Evolutionary conservation across 2,329 filamentous ascomycete species (phyloP), one percentile per base, ranked within the genome.

Genomic region (Tolypocladium nubicola): DNA sequence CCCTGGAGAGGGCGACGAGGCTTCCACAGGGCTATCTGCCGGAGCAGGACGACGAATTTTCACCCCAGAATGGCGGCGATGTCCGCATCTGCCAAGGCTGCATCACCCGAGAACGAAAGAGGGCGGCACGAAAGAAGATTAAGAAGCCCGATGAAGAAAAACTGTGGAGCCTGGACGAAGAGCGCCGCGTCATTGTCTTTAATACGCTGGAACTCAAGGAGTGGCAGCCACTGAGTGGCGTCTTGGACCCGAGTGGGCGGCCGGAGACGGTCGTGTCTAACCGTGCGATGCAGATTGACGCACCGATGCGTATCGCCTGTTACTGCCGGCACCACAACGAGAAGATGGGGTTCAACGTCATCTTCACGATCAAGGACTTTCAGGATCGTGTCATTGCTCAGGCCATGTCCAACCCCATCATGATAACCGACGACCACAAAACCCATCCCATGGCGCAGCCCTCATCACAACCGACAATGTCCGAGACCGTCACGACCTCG

Each of bases 341-440:
- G 73, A 97, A 97, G 75, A 78, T 87, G 63, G 93, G 93, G 1
- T 99, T 97, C 73, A 79, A 82, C 61, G 91, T 97, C 65, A 96
- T 99, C 61, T 96, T 97, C 72, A 97, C 93, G 1, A 80, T 99
- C 66, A 96, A 92, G 68, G 90, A 97, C 71, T 83, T 83, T 67
- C 76, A 84, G 61, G 88, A 86, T 64, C 84, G 85, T 50, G 76
- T 96, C 38, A 76, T 97, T 49, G 89, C 90, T 8, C 93, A 99
- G 72, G 84, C 86, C 55, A 87, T 96, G 62, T 90, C 90, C 23
- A 85, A 87, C 57, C 89, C 90, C 0, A 96, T 97, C 62, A 93
- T 97, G 82, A 97, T 97, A 61, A 97, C 94, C 1, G 93, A 99
- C 69, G 93, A 99, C 67, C 93, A 97, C 76, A 97, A 97, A 75